Evolutionary conservation across 2,329 filamentous ascomycete genomes (phyloP), one percentile per base, ranked within the genome.

Genomic region (Epichloe sp.): DNA sequence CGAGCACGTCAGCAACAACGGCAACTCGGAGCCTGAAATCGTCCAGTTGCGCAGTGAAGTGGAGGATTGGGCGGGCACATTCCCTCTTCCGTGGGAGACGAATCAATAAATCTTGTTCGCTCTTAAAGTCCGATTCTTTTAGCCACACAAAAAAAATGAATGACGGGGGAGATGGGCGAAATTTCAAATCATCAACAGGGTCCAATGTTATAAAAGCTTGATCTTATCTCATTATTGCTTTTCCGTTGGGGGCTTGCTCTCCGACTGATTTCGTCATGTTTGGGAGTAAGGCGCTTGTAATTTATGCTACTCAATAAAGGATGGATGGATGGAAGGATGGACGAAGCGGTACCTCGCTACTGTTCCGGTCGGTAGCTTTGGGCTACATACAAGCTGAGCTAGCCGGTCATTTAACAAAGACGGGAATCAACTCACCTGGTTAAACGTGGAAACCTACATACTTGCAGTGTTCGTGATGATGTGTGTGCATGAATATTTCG

Each of bases 21-120:
- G 85, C 44, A 78, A 85, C 58, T 75, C 76, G 47, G 76, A 86
- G 50, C 70, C 79, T 4, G 85, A 88, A 68, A 85, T 89, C 59
- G 75, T 86, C 21, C 81, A 86, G 69, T 69, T 89, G 58, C 77
- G 80, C 58, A 79, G 80, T 56, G 85, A 88, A 69, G 84, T 89
- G n/a, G 79, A 82, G 58, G 82, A 85, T 59, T 89, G 85, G 85
- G 84, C 86, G 11, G 79, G 83, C 48, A 86, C 83, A 1, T 88
- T 87, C 62, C 77, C 81, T 3, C 67, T 87, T 57, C 85, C 85
- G 11, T 88, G 84, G 84, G 74, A 78, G 48, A 63, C 68, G 44
- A 59, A 59, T 23, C 57, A 62, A 56, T 68, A 50, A 48, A 31
- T 31, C 10, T 31, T 31, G 10, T 31, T 31, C 31, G 31, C 31